phyloP scores from a whole-genome alignment of 2,329 filamentous ascomycete species.

The Hysterium pulicare region DNA sequence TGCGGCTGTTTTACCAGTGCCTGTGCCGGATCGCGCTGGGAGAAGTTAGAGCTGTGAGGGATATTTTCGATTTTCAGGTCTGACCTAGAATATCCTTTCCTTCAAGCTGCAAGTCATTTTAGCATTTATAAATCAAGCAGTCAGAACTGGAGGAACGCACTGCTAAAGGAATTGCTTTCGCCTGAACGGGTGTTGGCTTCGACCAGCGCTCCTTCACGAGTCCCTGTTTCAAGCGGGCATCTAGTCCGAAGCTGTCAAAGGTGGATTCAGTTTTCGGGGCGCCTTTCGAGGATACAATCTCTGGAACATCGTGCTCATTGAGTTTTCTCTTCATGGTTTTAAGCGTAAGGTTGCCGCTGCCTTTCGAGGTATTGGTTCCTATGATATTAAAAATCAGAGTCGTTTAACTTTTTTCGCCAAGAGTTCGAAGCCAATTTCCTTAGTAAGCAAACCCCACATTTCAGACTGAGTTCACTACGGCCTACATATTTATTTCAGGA shows the following conservation, averaged over 20 bases:
- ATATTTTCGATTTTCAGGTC: constrained; percentile 4
- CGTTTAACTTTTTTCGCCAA: neutral
- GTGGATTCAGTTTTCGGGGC: constrained; percentile 37
- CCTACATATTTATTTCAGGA: too few species aligned
- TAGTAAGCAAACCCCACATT: neutral
- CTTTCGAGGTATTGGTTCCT: neutral
- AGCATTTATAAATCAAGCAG: neutral
- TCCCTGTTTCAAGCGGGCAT: constrained; percentile 80
- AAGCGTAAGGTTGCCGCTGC: neutral
- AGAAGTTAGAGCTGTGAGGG: constrained; percentile 9
- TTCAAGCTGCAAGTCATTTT: constrained; percentile 51
- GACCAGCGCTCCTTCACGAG: constrained; percentile 80
- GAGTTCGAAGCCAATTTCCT: neutral
- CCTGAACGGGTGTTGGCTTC: constrained; percentile 84
- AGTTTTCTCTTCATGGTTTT: constrained; percentile 46
- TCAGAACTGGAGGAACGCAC: neutral
- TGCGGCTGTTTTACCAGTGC: constrained; percentile 95
- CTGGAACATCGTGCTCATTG: constrained; percentile 47
- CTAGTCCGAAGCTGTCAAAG: constrained; percentile 77
- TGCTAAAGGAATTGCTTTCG: constrained; percentile 83
- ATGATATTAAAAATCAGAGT: neutral
- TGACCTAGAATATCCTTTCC: constrained; percentile 77
- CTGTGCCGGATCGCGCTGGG: constrained; percentile 84
- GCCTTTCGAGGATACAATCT: constrained; percentile 23
- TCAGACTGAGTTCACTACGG: neutral